Base-by-base conservation (phyloP, 495 filamentous ascomycete genomes). In the Penicillium riverlandense region DNA sequence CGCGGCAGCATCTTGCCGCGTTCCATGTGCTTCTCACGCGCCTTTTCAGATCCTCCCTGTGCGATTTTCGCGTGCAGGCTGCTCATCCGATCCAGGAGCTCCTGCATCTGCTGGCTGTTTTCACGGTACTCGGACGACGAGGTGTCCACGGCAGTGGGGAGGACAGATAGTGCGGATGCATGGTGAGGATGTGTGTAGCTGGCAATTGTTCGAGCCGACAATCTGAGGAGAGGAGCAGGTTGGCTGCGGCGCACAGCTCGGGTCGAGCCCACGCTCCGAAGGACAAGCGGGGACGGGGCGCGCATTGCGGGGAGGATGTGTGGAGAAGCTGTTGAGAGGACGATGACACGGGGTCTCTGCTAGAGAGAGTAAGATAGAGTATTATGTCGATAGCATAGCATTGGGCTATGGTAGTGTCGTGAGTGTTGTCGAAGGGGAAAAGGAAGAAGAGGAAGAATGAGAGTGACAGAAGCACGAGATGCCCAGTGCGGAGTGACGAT, bases 1-100 rank as follows among this genome's bases (percentile, higher is more conserved):
- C 92, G 73, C 1, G 89, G 85, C 11, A 98, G 74, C 92, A 98
- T 96, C 74, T 96, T 97, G 40, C 88, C 86, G 34, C 90, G 72
- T 15, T 76, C 78, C 22, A 94, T 59, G 62, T 97, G 92, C 65
- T 96, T 98, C 44, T 95, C 81, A 40, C 86, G 74, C 5, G 94
- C 88, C 57, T 95, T 95, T 49, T 79, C 72, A 0, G 88, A 65
- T 0, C 94, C 92, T 22, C 92, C 92, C 48, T 77, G 69, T 16
- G 84, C 76, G 36, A 88, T 85, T 46, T 71, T 78, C 14, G 64
- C 61, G 37, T 95, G 90, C 40, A 97, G 71, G 36, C 63, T 68
- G 45, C 78, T 75, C 58, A 96, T 72, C 1, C 69, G 70, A 33
- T 73, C 62, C 48, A 84, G 78, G 31, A 89, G 74, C 51, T 85